Evolutionary conservation across 2,329 filamentous ascomycete species (phyloP).

Genomic region (Ophiobolus disseminans): DNA sequence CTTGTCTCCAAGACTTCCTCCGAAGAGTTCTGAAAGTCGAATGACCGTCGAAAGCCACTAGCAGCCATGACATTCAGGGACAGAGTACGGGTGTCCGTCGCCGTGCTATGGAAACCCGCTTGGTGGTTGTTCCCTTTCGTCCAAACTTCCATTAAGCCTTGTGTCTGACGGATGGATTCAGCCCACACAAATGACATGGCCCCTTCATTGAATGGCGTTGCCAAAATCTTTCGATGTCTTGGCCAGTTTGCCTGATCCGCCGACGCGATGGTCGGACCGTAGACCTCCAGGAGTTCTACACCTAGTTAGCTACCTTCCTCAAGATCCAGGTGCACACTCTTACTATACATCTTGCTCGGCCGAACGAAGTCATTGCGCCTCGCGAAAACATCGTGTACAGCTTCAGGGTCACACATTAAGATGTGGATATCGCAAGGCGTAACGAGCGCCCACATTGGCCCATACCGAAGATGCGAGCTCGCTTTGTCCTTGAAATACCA

Average conservation of each 20-base stretch:
- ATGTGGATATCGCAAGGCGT: conserved; percentile 20
- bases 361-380: conserved; percentile 19
- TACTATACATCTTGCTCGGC: conserved; percentile 21
- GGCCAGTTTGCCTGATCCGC: conserved; percentile 32
- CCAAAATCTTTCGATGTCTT: conserved; percentile 28
- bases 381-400: conserved; percentile 17
- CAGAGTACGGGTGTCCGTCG: conserved; percentile 19
- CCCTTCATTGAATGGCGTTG: conserved; percentile 24
- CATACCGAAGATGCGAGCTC: background rate
- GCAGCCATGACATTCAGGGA: conserved; percentile 45
- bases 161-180: conserved; percentile 11
- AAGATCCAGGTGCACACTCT: background rate
- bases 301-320: background rate
- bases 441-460: conserved; percentile 7
- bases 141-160: conserved; percentile 7
- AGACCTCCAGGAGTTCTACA: conserved; percentile 18
- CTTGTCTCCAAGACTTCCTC: background rate
- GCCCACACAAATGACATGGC: conserved; percentile 20
- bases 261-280: conserved; percentile 17
- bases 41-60: conserved; percentile 34
- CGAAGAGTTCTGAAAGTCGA: conserved; percentile 11
- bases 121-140: conserved; percentile 2
- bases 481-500: conserved; percentile 12
- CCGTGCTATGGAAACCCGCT: conserved; percentile 4
- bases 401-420: conserved; percentile 16